Base-by-base conservation (phyloP, 129 eudicot genomes). In the Centella asiatica region DNA sequence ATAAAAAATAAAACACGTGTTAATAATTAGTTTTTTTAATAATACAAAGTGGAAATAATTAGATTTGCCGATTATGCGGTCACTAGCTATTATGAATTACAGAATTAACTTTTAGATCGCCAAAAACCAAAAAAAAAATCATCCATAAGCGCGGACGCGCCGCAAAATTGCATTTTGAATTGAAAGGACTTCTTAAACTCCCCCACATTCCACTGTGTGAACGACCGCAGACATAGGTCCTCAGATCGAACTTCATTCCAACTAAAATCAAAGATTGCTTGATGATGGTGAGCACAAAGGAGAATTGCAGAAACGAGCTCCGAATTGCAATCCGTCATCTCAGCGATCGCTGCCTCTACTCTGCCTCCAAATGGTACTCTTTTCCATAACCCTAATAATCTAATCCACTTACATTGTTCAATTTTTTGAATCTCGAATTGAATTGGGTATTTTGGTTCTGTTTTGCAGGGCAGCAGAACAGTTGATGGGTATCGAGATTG, bases 401-500 rank as follows among this genome's bases (percentile, higher is more conserved):
- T 3, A 1, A 0, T 34, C n/a, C 19, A 5, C 27, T 13, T 54
- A 26, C 4, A 5, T 6, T 27, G 6, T 55, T 27, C 12, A 54
- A 12, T 3, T 1, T 51, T 20, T 70, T 55, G 45, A 31, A 51
- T 44, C 18, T 44, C 51, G 57, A 56, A 48, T 18, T 19, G 5
- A 33, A 37, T 32, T 57, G 17, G 2, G 17, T 57, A n/a, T 33
- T 32, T 19, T 56, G 3, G 6, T 55, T 55, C 11, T 58, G 10
- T 19, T 19, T 34, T 47, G 44, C 68, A 93, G 99, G 96, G 95
- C 99, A 66, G 96, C 96, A 50, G 99, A 93, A 60, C 96, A 87
- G 59, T 74, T 93, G 58, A 82, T 93, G 73, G 99, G 96, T 1
- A 93, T 93, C 32, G 99, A 93, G 70, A 94, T 87, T 78, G 99